A percentile compares a stretch with the other conserved stretches of the same genome.
Evolutionary conservation across 768 basidiomycete species (phyloP).

Genomic region (Termitomyces bulborhizus): DNA sequence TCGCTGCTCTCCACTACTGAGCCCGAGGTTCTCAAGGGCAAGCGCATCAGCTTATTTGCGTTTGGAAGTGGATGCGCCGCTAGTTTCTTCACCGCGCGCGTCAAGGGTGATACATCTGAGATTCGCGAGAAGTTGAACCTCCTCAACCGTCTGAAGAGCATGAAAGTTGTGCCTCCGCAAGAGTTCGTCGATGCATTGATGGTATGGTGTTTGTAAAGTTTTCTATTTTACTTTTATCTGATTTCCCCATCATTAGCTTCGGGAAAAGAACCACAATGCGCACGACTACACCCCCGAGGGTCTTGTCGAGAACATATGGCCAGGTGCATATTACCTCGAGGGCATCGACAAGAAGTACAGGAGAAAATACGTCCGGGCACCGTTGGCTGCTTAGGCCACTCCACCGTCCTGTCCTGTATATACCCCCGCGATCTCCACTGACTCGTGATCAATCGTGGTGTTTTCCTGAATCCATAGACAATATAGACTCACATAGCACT

Average conservation of each 20-base stretch:
- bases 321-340: slow-evolving; percentile 89
- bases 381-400: slow-evolving; percentile 28
- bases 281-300: slow-evolving; percentile 81
- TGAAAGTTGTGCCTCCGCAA: slow-evolving; percentile 89
- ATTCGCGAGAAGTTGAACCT: slow-evolving; percentile 83
- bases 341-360: slow-evolving; percentile 88
- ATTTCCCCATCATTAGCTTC: slow-evolving; percentile 49
- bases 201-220: slow-evolving; percentile 33
- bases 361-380: slow-evolving; percentile 69
- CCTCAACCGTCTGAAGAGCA: slow-evolving; percentile 64
- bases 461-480: slow-evolving; percentile 8
- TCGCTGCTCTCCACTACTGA: slow-evolving; percentile 74
- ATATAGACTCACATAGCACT: slow-evolving; percentile 10
- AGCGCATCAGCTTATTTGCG: slow-evolving; percentile 91
- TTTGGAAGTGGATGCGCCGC: slow-evolving; percentile 96
- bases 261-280: slow-evolving; percentile 95
- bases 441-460: slow-evolving; percentile 3
- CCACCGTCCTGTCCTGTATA: not conserved
- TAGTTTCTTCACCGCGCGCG: slow-evolving; percentile 82
- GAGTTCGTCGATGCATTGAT: slow-evolving; percentile 83
- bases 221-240: slow-evolving; percentile 2
- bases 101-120: slow-evolving; percentile 83
- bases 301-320: slow-evolving; percentile 88
- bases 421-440: slow-evolving; percentile 1
- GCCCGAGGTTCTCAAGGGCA: slow-evolving; percentile 65